A percentile compares a stretch with the other conserved stretches of the same genome.
phyloP scores from a whole-genome alignment of 2,329 filamentous ascomycete species.

The Paraphaeosphaeria sporulosa region DNA sequence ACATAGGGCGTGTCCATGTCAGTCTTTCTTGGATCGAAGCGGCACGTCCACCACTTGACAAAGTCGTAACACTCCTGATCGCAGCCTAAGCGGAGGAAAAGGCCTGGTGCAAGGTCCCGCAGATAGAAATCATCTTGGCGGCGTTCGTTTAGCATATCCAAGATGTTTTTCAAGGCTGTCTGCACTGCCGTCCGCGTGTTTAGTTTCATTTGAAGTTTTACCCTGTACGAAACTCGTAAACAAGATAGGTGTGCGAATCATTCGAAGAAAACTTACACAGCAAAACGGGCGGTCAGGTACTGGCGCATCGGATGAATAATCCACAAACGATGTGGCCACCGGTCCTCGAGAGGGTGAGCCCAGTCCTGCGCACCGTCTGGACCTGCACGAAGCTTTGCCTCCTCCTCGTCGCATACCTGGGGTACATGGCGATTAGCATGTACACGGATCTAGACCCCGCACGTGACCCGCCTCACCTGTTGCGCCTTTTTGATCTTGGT shows the following conservation, averaged over 20 bases:
- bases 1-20: conserved; percentile 46
- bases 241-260: background rate
- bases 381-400: background rate
- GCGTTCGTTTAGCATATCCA: conserved; percentile 56
- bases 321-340: background rate
- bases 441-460: background rate
- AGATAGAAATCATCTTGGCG: conserved; percentile 37
- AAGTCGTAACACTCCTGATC: conserved; percentile 63
- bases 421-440: background rate
- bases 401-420: background rate
- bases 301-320: background rate
- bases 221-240: background rate
- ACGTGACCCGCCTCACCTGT: background rate
- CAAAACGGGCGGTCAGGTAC: background rate
- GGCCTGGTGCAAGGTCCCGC: conserved; percentile 50
- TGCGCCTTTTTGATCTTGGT: conserved; percentile 45
- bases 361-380: background rate
- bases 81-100: conserved; percentile 56
- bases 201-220: background rate
- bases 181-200: background rate
- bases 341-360: background rate
- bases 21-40: conserved; percentile 41
- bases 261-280: background rate
- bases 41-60: conserved; percentile 54
- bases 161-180: background rate